These are phyloP conservation scores for Salinomyces thailandicus DNA, from an alignment of 2,329 filamentous ascomycete genomes.

Conservation along the genomic window DNA sequence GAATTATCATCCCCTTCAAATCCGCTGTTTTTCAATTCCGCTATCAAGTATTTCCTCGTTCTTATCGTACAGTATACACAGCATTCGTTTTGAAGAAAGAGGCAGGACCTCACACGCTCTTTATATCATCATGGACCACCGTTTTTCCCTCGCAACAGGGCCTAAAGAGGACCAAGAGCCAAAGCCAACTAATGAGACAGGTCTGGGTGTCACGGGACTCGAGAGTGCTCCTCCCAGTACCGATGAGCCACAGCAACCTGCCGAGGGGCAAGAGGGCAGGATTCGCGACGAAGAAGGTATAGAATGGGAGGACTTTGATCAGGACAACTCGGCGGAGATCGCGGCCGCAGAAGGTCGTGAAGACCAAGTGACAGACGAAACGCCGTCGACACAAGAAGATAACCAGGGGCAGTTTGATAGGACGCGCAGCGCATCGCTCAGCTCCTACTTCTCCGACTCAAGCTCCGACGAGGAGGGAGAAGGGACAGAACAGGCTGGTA, in stretches of 20 bases:
- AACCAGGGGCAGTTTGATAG: not conserved
- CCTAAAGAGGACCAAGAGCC: not conserved
- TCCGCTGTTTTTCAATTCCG: no score
- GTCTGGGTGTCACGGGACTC: not conserved
- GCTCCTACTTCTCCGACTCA: no score
- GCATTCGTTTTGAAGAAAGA: not conserved
- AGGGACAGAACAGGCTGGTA: no score
- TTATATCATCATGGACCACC: not conserved
- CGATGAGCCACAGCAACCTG: not conserved
- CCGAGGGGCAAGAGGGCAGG: not conserved
- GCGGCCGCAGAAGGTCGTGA: no score
- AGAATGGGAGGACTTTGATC: not conserved
- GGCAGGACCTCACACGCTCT: slow-evolving; percentile 1
- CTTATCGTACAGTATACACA: slow-evolving; percentile 1
- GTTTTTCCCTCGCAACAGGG: not conserved
- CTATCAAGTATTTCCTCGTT: not conserved
- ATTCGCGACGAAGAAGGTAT: not conserved
- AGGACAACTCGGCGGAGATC: not conserved
- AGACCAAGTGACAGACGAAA: not conserved
- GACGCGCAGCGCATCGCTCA: no score
- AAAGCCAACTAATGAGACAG: not conserved
- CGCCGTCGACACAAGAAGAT: not conserved
- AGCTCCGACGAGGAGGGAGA: no score
- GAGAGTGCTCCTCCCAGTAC: not conserved
- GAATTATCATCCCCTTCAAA: not conserved